These are phyloP conservation scores for Juglanconis oblonga DNA, from an alignment of 2,329 filamentous ascomycete species.

Conservation along the genomic window DNA sequence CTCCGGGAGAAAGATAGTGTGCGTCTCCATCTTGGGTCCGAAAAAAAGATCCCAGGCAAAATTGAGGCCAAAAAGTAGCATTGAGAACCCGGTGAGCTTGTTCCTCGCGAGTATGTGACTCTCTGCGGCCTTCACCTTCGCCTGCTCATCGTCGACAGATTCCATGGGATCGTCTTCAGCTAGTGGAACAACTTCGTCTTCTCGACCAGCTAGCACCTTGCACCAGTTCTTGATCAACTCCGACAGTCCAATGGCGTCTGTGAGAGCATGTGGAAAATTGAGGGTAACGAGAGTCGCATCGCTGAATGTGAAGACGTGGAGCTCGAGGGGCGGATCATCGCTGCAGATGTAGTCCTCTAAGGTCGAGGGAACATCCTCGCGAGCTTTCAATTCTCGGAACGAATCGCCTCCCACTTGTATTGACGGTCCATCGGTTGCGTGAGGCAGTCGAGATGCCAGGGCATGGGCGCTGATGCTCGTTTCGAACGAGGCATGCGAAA, in stretches of 20 bases:
- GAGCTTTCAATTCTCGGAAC: constrained; percentile 25
- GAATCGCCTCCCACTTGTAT: constrained; percentile 25
- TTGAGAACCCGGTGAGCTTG: constrained; percentile 24
- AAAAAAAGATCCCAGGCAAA: constrained; percentile 32
- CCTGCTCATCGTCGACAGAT: constrained; percentile 15
- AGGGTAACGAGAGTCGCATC: constrained; percentile 48
- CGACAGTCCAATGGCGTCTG: constrained; percentile 42
- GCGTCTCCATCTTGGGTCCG: constrained; percentile 29
- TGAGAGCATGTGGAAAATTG: constrained; percentile 43
- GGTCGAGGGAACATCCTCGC: constrained; percentile 24
- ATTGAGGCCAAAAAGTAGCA: constrained; percentile 31
- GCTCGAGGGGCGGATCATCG: constrained; percentile 43
- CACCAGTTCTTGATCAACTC: constrained; percentile 45
- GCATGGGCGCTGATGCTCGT: constrained; percentile 38
- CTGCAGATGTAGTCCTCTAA: constrained; percentile 37
- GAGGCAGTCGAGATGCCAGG: constrained; percentile 34
- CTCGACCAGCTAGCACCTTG: constrained; percentile 38
- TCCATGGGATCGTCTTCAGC: constrained; percentile 34
- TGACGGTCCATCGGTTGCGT: constrained; percentile 25
- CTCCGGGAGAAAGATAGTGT: constrained; percentile 36
- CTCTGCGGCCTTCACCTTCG: constrained; percentile 22
- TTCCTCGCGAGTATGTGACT: constrained; percentile 22
- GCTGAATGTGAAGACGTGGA: constrained; percentile 45
- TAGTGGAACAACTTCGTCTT: constrained; percentile 36
- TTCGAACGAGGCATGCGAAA: constrained; percentile 33